Base-by-base conservation (phyloP, 805 yeast genomes). In the Ogataea parapolymorpha region DNA sequence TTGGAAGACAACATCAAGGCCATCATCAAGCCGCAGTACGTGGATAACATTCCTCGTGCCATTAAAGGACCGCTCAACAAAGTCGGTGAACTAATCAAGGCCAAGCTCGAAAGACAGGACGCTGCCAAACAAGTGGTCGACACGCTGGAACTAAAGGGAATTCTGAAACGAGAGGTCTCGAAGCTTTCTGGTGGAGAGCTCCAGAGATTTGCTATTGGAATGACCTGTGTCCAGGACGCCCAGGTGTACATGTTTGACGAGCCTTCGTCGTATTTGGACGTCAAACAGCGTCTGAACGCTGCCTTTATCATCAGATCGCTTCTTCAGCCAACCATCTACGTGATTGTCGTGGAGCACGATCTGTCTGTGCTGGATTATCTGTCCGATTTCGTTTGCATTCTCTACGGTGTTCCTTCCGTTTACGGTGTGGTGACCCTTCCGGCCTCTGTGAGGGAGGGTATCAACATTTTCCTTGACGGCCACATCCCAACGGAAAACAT, bases 171-270 rank as follows among this genome's bases (percentile, higher is more conserved):
- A 77, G 99, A 93, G 50, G 85, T 93, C 35, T 74, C 77, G 37
- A 85, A 87, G 56, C 76, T 93, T 51, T 88, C 96, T 34, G 99
- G 99, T 82, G 99, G 99, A 67, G 99, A 93, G 71, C 75, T 93
- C 64, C 99, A 93, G 73, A 82, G 99, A 72, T 93, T 93, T 62
- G 98, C 99, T 35, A 83, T 93, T 62, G 99, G 93, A 56, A 84
- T 93, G 89, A 86, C 98, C 12, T 87, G 96, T 74, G 89, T 90
- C 34, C 98, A 91, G 70, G 73, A 71, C 24, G 98, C 98, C 42
- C 85, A 88, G 55, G 98, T 93, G 32, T 93, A 93, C 71, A 93
- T 93, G 99, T 93, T 93, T 67, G 99, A 93, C 70, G 99, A 93
- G 73, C 99, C 99, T 34, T 90, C 98, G 14, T 93, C 99, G 9